Evolutionary conservation across 345 rosid genomes (phyloP).

Genomic region (Durio zibethinus): DNA sequence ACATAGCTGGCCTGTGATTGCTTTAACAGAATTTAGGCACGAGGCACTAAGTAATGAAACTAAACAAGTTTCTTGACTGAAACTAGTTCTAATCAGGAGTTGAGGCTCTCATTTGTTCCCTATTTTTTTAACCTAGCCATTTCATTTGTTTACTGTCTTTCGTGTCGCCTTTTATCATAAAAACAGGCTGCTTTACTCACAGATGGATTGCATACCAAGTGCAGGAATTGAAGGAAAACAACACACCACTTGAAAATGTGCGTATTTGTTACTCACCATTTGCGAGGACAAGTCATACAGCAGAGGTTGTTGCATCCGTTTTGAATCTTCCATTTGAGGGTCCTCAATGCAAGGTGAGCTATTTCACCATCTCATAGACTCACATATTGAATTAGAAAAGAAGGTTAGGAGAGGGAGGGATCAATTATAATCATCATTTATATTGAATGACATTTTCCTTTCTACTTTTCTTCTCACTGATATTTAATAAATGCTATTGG

Average conservation of each 20-base stretch:
- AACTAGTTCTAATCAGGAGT: not conserved
- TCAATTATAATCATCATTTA: not conserved
- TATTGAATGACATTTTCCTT: not conserved
- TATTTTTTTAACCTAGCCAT: not conserved
- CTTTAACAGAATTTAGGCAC: not conserved
- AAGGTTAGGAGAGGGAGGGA: not conserved
- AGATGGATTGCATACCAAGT: not conserved
- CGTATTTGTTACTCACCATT: conserved; percentile 92
- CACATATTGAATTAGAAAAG: not conserved
- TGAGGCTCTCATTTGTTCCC: not conserved
- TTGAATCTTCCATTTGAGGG: conserved; percentile 63
- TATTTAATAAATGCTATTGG: not conserved
- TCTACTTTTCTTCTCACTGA: not conserved
- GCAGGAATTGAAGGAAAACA: conserved; percentile 70
- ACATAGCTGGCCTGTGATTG: not conserved
- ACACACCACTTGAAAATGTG: conserved; percentile 50
- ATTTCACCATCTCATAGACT: not conserved
- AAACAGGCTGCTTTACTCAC: not conserved
- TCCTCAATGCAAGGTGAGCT: conserved; percentile 69
- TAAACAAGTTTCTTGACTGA: not conserved
- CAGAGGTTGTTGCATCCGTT: conserved; percentile 62
- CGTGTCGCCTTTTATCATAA: not conserved
- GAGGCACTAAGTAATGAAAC: not conserved
- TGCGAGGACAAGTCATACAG: conserved; percentile 83
- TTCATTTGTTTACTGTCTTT: not conserved